phyloP scores from a whole-genome alignment of 2,329 filamentous ascomycete genomes.

The Botrytis porri region DNA sequence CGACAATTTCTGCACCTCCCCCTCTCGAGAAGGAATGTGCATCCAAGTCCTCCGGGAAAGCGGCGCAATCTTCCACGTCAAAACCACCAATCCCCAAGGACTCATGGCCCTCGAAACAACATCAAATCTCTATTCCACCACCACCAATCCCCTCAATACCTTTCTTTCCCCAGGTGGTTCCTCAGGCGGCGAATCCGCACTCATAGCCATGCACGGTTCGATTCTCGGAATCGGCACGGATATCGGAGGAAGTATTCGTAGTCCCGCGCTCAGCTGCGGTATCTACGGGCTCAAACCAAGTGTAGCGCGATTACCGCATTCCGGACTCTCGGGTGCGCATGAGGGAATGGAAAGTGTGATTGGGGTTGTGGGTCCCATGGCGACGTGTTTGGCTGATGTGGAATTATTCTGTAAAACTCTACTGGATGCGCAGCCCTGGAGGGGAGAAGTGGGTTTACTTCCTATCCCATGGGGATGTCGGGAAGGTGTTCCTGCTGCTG shows the following conservation, averaged over 20 bases:
- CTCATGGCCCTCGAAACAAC: slow-evolving; percentile 46
- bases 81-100: slow-evolving; percentile 53
- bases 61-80: slow-evolving; percentile 50
- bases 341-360: slow-evolving; percentile 51
- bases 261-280: slow-evolving; percentile 46
- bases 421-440: slow-evolving; percentile 44
- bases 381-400: slow-evolving; percentile 45
- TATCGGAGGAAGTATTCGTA: slow-evolving; percentile 23
- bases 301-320: slow-evolving; percentile 25
- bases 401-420: slow-evolving; percentile 34
- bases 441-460: slow-evolving; percentile 48
- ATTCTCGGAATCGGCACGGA: slow-evolving; percentile 47
- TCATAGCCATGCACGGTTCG: slow-evolving; percentile 50
- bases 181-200: slow-evolving; percentile 59
- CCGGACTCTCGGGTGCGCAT: slow-evolving; percentile 42
- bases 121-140: slow-evolving; percentile 42
- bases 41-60: slow-evolving; percentile 45
- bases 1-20: slow-evolving; percentile 39
- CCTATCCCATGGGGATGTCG: slow-evolving; percentile 48
- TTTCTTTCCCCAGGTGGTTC: slow-evolving; percentile 57
- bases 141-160: slow-evolving; percentile 56
- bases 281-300: slow-evolving; percentile 42
- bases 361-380: slow-evolving; percentile 48
- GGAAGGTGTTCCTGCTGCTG: not conserved
- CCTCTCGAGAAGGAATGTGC: slow-evolving; percentile 47